Conservation (phyloP, 1,139 yeast species). For the Casaregolazyma lundiana region DNA sequence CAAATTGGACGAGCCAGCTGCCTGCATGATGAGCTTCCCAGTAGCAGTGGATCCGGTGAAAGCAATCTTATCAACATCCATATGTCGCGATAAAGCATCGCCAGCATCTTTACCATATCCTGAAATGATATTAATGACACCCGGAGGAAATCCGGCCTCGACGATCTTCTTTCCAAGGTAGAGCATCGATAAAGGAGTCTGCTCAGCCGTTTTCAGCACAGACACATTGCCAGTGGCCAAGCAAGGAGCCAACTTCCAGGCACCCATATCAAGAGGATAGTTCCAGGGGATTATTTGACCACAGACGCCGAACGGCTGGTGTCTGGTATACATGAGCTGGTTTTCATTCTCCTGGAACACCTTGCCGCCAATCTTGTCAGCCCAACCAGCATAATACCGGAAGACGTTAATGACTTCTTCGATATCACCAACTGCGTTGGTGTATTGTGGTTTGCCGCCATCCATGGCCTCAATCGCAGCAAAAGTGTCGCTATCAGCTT, state of each 20-base stretch:
- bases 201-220: slow-evolving; percentile 71
- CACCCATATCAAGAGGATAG: slow-evolving; percentile 74
- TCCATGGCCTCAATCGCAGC: slow-evolving; percentile 78
- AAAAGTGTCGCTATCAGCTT: slow-evolving; percentile 53
- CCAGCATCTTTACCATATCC: slow-evolving; percentile 76
- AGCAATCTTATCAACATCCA: slow-evolving; percentile 68
- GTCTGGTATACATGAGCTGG: slow-evolving; percentile 58
- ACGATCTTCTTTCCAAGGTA: slow-evolving; percentile 56
- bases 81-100: slow-evolving; percentile 64
- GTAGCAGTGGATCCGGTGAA: slow-evolving; percentile 81
- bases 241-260: slow-evolving; percentile 75
- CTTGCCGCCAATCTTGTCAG: slow-evolving; percentile 64
- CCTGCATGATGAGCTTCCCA: slow-evolving; percentile 66
- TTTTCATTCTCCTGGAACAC: slow-evolving; percentile 60
- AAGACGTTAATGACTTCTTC: slow-evolving; percentile 51
- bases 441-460: slow-evolving; percentile 64
- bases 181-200: slow-evolving; percentile 74
- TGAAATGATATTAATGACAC: slow-evolving; percentile 70
- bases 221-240: slow-evolving; percentile 74
- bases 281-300: slow-evolving; percentile 92
- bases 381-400: slow-evolving; percentile 78
- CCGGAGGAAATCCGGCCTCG: slow-evolving; percentile 75
- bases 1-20: slow-evolving; percentile 73
- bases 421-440: slow-evolving; percentile 54
- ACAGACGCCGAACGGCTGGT: slow-evolving; percentile 82